phyloP scores from a whole-genome alignment of 257 asterid genomes.

The Ophiorrhiza pumila region DNA sequence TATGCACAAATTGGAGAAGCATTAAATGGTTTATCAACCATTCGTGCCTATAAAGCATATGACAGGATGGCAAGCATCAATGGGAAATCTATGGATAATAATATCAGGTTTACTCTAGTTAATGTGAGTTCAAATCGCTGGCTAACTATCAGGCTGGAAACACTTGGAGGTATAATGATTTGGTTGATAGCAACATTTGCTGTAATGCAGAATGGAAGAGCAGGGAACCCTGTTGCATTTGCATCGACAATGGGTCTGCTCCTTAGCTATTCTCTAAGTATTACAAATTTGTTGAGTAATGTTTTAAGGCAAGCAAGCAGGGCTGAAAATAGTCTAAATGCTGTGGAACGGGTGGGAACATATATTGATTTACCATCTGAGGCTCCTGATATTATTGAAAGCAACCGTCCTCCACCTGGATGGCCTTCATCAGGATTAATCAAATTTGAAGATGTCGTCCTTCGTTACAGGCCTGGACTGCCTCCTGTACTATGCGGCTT shows the following conservation, averaged over 20 bases:
- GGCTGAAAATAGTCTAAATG: slow-evolving; percentile 86
- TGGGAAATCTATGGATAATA: slow-evolving; percentile 86
- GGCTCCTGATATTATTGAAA: slow-evolving; percentile 58
- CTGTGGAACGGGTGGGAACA: slow-evolving; percentile 89
- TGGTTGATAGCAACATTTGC: slow-evolving; percentile 96
- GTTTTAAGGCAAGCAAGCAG: slow-evolving; percentile 83
- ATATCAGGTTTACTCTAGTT: slow-evolving; percentile 75
- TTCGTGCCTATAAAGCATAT: slow-evolving; percentile 92
- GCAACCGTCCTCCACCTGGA: slow-evolving; percentile 80
- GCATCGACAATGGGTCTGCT: slow-evolving; percentile 97
- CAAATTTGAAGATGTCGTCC: slow-evolving; percentile 64
- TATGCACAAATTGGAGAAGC: slow-evolving; percentile 98
- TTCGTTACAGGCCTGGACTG: slow-evolving; percentile 89
- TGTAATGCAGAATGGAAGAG: slow-evolving; percentile 79
- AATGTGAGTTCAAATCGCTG: slow-evolving; percentile 88
- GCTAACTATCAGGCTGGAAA: slow-evolving; percentile 84
- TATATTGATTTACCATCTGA: slow-evolving; percentile 83
- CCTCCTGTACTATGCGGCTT: slow-evolving; percentile 88
- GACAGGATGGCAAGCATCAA: slow-evolving; percentile 82
- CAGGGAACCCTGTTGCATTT: slow-evolving; percentile 73
- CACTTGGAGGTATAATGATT: slow-evolving; percentile 89
- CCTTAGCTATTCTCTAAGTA: slow-evolving; percentile 78
- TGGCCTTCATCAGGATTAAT: slow-evolving; percentile 88
- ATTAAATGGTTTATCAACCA: slow-evolving; percentile 72
- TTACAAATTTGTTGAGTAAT: slow-evolving; percentile 66